phyloP scores from a whole-genome alignment of 208 protist species.

The Trichomonas gallinae region DNA sequence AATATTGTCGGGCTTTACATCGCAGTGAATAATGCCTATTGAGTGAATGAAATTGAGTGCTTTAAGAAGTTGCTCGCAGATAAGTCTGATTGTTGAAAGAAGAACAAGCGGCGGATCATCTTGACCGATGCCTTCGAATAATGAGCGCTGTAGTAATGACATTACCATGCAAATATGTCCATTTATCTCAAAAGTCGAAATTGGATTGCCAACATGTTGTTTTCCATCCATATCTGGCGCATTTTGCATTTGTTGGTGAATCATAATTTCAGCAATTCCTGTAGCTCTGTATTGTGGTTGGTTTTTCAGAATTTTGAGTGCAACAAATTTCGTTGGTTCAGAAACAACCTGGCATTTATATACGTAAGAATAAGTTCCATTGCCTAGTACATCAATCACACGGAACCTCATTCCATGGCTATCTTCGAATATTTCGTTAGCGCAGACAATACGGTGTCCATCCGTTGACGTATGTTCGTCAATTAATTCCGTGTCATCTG shows the following conservation, averaged over 20 bases:
- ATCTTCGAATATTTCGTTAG: conserved; percentile 10
- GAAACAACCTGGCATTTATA: not conserved
- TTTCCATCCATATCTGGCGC: not conserved
- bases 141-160: not conserved
- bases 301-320: not conserved
- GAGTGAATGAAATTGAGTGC: conserved; percentile 13
- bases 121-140: not conserved
- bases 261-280: not conserved
- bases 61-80: conserved; percentile 32
- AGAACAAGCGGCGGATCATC: not conserved
- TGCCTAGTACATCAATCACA: not conserved
- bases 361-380: not conserved
- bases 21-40: conserved; percentile 40
- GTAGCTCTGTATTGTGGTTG: not conserved
- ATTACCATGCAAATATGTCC: not conserved
- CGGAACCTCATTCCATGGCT: not conserved
- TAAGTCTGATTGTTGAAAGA: conserved; percentile 28
- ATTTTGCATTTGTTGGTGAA: not conserved
- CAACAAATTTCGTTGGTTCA: not conserved
- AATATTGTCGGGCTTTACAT: conserved; percentile 39
- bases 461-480: not conserved
- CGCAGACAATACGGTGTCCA: not conserved
- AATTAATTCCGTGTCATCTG: not conserved
- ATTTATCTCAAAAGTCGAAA: not conserved
- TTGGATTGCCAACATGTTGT: not conserved